Evolutionary conservation across 2,329 filamentous ascomycete genomes (phyloP), one percentile per base, ranked within the genome.

Genomic region (Nigrospora sphaerica): DNA sequence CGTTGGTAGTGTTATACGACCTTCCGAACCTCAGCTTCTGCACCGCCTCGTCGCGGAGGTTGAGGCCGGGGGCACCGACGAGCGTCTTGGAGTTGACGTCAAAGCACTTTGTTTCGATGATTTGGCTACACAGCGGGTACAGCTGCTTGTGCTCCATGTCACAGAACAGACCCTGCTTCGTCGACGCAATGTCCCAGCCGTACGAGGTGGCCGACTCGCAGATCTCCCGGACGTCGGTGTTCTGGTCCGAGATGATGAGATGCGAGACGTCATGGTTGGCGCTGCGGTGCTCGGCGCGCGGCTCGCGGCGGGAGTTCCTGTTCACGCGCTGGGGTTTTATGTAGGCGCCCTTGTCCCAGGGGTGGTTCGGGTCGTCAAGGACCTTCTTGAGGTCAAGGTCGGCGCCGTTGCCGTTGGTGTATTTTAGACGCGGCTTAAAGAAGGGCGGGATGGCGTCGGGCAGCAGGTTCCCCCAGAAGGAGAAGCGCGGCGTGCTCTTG

Each of bases 361-460:
- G 19, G 36, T 46, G 12, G 33, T 43, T 38, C 11, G 23, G 13
- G 12, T 39, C 38, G 23, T 42, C 37, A 13, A 45, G 13, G 46
- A 39, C 36, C 3, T 35, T 32, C 18, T 6, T 12, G 5, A 14
- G 17, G 13, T 45, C 32, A 17, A 42, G 31, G 42, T 48, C 43
- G 11, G 36, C 35, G 32, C 46, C 33, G 10, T 52, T 38, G 10
- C 36, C 44, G 1, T 84, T 44, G 10, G 52, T 45, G 44, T 62
- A 60, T n/a, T 60, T 44, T 35, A 62, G 48, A 1, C 48, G 46
- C 13, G 57, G 57, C 19, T 57, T 45, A 49, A 59, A 62, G 34
- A 58, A 51, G 14, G 55, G 57, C 18, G 60, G 52, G 23, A 43
- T 41, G 16, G 50, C 50, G 34, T 59, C 52, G 14, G 54, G 48